Evolutionary conservation across 164 flowering plant species (phyloP), one percentile per base, ranked within the genome.

Genomic region (Sedum album): DNA sequence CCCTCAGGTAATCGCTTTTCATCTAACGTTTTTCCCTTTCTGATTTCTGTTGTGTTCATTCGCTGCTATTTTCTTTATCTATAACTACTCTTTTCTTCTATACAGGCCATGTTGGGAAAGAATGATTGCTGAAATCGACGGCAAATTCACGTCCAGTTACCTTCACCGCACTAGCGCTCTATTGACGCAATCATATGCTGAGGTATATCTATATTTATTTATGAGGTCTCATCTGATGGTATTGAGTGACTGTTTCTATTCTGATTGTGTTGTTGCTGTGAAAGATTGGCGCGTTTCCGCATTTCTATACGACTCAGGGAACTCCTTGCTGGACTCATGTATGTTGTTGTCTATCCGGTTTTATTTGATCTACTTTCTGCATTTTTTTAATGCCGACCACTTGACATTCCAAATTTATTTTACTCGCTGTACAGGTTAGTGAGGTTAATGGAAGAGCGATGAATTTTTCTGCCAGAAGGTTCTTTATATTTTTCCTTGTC

Each of bases 261-360:
- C 7, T 35, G 3, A 35, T 35, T 35, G 7, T 35, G 38, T 35
- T 35, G 38, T 7, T 35, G 38, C 7, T 41, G 2, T 44, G 48
- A 17, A 44, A 44, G 48, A 44, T 44, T 15, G 48, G 67, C 5
- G 67, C 67, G 4, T 65, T 65, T 41, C 67, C 67, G 9, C 67
- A 65, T 65, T 65, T 36, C 26, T 65, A 65, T 65, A 42, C 23
- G 0, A 65, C 21, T 30, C 31, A 36, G 10, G 67, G 67, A 36
- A 14, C 42, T 33, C 30, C 26, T 21, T 65, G 67, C 46, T 26
- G 30, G 46, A 65, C 67, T 41, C 48, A 44, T 44, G 48, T 44
- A 44, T 44, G 48, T 44, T 15, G 11, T 6, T 10, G 46, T 4
- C 46, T 41, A 41, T 15, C 48, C 20, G 4, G 11, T 15, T 11